Evolutionary conservation across 1,284 basidiomycete species (phyloP).

Genomic region (Moesziomyces sp.): DNA sequence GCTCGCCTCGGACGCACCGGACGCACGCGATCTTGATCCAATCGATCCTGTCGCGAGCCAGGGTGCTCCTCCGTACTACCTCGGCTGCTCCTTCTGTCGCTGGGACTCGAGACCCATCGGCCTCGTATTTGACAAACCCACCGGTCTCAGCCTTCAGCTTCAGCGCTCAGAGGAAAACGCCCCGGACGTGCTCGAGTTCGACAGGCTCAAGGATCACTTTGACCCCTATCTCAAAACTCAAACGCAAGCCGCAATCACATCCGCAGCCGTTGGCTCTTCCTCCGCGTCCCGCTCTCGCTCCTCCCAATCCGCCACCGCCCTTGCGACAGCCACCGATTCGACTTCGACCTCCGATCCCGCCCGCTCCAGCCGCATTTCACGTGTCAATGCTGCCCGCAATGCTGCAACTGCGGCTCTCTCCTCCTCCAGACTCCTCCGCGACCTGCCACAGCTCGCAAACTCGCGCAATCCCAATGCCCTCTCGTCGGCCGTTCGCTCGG

Average conservation of each 20-base stretch:
- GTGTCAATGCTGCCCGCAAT: slow-evolving; percentile 29
- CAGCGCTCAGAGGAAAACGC: slow-evolving; percentile 46
- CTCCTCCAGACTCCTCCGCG: slow-evolving; percentile 50
- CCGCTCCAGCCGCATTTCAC: slow-evolving; percentile 12
- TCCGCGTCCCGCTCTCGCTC: slow-evolving; percentile 19
- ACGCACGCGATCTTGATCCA: slow-evolving; percentile 25
- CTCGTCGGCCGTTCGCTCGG: slow-evolving; percentile 7
- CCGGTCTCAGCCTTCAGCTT: slow-evolving; percentile 75
- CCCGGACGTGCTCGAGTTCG: slow-evolving; percentile 48
- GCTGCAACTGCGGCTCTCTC: slow-evolving; percentile 38
- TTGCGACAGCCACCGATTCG: background rate
- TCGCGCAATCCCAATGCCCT: slow-evolving; percentile 12
- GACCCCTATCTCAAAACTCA: slow-evolving; percentile 48
- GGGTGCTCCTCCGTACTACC: slow-evolving; percentile 86
- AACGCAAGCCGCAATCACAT: slow-evolving; percentile 36
- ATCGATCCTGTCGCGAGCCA: slow-evolving; percentile 68
- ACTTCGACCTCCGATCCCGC: slow-evolving; percentile 3
- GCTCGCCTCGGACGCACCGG: slow-evolving; percentile 77
- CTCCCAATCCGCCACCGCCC: background rate
- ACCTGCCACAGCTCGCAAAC: slow-evolving; percentile 43
- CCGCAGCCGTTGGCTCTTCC: slow-evolving; percentile 34
- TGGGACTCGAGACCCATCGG: slow-evolving; percentile 93
- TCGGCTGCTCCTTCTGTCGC: slow-evolving; percentile 89
- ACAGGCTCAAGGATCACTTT: slow-evolving; percentile 54
- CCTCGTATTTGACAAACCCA: slow-evolving; percentile 94